phyloP scores from a whole-genome alignment of 2,329 filamentous ascomycete genomes.

The Colletotrichum incanum region DNA sequence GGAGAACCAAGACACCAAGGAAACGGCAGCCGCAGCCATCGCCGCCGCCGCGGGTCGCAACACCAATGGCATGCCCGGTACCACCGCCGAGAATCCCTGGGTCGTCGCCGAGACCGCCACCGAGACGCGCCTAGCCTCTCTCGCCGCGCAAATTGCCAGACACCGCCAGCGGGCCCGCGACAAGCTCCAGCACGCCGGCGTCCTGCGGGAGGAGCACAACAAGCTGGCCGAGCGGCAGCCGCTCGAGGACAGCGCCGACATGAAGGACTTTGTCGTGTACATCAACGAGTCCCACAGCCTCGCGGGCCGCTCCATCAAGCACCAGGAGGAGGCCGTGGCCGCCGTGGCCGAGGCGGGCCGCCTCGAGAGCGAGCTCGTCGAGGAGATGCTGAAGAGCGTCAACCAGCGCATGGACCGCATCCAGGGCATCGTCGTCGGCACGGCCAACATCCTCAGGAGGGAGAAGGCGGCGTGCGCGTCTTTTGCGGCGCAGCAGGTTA shows the following conservation, averaged over 20 bases:
- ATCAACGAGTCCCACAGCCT: slow-evolving; percentile 8
- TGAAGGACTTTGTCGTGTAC: not conserved
- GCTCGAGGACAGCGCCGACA: not conserved
- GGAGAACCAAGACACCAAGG: not conserved
- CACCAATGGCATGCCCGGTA: not conserved
- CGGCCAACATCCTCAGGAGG: not conserved
- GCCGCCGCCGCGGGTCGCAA: not conserved
- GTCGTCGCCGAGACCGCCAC: not conserved
- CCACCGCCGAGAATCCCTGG: not conserved
- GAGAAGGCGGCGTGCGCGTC: not conserved
- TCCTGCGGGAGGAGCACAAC: slow-evolving; percentile 20
- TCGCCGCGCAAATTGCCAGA: not conserved
- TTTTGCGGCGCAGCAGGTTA: not conserved
- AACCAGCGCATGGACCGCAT: not conserved
- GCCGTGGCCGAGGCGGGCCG: not conserved
- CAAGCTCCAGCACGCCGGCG: slow-evolving; percentile 23
- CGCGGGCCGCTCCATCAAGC: not conserved
- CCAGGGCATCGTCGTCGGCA: not conserved
- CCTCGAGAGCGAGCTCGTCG: slow-evolving; percentile 4
- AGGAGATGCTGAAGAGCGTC: not conserved
- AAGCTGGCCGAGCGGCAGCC: not conserved
- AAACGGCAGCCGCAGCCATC: not conserved
- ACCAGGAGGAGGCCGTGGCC: slow-evolving; percentile 9
- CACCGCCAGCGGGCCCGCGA: slow-evolving; percentile 6
- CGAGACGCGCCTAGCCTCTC: not conserved